Evolutionary conservation across 495 filamentous ascomycete genomes (phyloP).

Genomic region (Neurospora sp.): DNA sequence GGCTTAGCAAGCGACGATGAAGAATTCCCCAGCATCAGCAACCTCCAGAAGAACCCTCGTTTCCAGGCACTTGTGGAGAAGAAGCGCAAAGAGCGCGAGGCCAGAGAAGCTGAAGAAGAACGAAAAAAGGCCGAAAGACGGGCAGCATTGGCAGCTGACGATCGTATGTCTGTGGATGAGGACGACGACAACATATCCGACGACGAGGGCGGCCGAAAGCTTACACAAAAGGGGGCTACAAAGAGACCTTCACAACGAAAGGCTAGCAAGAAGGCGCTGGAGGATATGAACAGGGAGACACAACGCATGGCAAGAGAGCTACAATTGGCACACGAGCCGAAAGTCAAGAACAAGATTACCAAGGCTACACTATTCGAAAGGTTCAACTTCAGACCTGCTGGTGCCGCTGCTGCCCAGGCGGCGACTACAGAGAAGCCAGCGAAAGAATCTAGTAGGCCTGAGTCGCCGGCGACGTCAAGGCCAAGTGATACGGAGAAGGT

Average conservation of each 20-base stretch:
- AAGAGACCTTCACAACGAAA: conserved; percentile 59
- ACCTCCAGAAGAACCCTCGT: conserved; percentile 38
- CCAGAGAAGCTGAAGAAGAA: conserved; percentile 48
- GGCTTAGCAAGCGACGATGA: conserved; percentile 37
- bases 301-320: conserved; percentile 82
- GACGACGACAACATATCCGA: conserved; percentile 45
- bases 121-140: conserved; percentile 39
- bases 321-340: conserved; percentile 83
- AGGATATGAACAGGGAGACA: conserved; percentile 89
- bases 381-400: conserved; percentile 57
- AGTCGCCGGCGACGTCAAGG: conserved; percentile 18
- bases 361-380: conserved; percentile 74
- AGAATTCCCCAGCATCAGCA: conserved; percentile 32
- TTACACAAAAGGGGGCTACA: conserved; percentile 43
- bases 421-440: conserved; percentile 12
- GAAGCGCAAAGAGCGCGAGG: conserved; percentile 60
- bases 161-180: conserved; percentile 26
- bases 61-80: conserved; percentile 59
- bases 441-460: conserved; percentile 34
- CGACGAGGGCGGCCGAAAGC: conserved; percentile 43
- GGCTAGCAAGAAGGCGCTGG: conserved; percentile 90
- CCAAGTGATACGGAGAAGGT: background rate
- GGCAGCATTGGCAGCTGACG: conserved; percentile 21
- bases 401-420: conserved; percentile 18
- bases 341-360: conserved; percentile 84